Evolutionary conservation across 2,329 filamentous ascomycete genomes (phyloP).

Genomic region (Aspergillus ochraceus): DNA sequence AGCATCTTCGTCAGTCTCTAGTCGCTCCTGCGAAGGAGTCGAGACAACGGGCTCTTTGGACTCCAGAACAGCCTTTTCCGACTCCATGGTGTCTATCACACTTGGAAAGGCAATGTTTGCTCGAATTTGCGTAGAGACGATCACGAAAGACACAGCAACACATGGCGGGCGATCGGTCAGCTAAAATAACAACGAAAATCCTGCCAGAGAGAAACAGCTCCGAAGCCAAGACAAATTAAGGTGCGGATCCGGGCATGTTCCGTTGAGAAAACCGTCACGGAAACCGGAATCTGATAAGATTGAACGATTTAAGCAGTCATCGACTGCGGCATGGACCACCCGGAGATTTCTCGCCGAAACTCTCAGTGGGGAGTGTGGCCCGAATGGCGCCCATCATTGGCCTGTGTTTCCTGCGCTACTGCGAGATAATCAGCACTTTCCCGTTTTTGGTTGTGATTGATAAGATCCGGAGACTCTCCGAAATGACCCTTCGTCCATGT

Average conservation of each 20-base stretch:
- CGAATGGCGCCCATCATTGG: neutral
- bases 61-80: neutral
- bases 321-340: neutral
- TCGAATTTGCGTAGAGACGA: neutral
- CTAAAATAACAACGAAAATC: neutral
- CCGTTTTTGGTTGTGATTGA: neutral
- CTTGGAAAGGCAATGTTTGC: neutral
- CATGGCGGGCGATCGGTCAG: neutral
- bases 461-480: neutral
- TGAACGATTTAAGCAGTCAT: neutral
- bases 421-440: neutral
- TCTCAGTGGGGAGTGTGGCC: no score
- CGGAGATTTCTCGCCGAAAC: neutral
- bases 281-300: neutral
- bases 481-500: neutral
- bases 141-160: neutral
- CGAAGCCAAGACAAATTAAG: neutral
- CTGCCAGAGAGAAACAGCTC: neutral
- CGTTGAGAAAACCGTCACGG: neutral
- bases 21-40: neutral
- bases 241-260: neutral
- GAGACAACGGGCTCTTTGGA: neutral
- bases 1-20: conserved; percentile 3
- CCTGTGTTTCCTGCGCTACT: neutral
- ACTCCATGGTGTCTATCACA: neutral